Percentiles rank a stretch among this genome's conserved stretches.
Conservation (phyloP, 441 rosid genomes). For the Corymbia calophylla region DNA sequence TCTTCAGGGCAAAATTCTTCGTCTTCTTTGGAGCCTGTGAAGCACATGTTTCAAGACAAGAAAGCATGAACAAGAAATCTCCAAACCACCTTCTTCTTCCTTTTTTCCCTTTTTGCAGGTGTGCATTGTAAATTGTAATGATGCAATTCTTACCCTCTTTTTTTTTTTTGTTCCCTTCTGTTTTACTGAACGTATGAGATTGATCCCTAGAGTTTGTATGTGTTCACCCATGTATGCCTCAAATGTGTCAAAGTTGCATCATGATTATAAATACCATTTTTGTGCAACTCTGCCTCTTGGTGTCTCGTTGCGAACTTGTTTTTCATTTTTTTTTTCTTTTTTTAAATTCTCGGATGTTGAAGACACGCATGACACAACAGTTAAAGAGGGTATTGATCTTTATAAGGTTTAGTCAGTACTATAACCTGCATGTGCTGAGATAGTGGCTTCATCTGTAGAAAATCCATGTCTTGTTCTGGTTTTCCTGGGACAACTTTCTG, state of each 20-base stretch:
- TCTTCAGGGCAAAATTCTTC: constrained; percentile 41
- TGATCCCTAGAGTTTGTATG: background rate
- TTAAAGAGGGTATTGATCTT: background rate
- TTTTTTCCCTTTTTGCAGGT: background rate
- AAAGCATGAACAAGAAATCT: background rate
- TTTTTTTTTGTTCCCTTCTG: background rate
- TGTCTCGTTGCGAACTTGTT: background rate
- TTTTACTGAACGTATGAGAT: background rate
- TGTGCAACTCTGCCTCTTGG: background rate
- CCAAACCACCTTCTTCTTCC: background rate
- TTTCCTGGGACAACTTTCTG: background rate
- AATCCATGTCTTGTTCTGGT: background rate
- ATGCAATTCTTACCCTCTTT: background rate
- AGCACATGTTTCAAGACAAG: background rate
- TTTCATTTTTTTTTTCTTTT: rapidly evolving
- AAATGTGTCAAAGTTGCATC: background rate
- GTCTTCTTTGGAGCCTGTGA: background rate
- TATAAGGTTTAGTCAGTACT: background rate
- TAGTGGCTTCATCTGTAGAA: background rate
- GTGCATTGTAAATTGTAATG: background rate
- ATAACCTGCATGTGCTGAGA: background rate
- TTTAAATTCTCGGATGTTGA: background rate
- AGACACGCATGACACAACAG: background rate
- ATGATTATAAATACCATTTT: background rate
- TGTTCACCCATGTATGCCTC: background rate